Base-by-base conservation (phyloP, 139 green algal species). In the Mychonastes homosphaera region DNA sequence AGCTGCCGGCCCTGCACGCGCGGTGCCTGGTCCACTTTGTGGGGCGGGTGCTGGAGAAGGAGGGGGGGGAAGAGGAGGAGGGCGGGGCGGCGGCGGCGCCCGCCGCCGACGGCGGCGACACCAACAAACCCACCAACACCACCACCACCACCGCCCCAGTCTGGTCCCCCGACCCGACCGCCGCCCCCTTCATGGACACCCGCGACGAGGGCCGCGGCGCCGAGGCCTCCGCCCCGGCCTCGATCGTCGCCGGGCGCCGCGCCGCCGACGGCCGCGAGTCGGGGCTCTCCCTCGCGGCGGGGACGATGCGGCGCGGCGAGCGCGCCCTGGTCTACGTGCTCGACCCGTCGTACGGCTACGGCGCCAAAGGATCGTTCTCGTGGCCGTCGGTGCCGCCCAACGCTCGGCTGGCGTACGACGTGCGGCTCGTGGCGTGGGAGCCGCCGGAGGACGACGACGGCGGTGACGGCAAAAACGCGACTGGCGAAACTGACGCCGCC, bases 351-450 rank as follows among this genome's bases (percentile, higher is more conserved):
- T 81, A 78, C 43, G 78, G 72, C 13, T 83, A 77, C 36, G 78
- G 78, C 4, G 50, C 56, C 6, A 62, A 58, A 32, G 86, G 86
- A 28, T 86, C 58, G 66, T 94, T 94, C 67, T 87, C 75, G 8
- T 94, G 92, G 56, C 86, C 86, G 4, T 63, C 58, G 6, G 82
- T 94, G 38, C 83, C 84, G 1, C 81, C 82, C 12, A 33, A 65
- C 45, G 62, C 73, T 0, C 19, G 64, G 26, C 74, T 94, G 15
- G 43, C 72, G 13, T 93, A 89, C 49, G 73, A 87, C 3, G 39
- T 91, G 50, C 67, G 87, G 58, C 70, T 91, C 49, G 6, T 92
- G 15, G 73, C 67, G 6, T 89, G 71, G 60, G 82, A 90, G 38
- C 45, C 53, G n/a, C 47, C 65, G 0, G 52, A 75, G 1, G 77